phyloP scores from a whole-genome alignment of 225 moss, liverwort and hornwort species.

The Pseudoscleropodium purum region DNA sequence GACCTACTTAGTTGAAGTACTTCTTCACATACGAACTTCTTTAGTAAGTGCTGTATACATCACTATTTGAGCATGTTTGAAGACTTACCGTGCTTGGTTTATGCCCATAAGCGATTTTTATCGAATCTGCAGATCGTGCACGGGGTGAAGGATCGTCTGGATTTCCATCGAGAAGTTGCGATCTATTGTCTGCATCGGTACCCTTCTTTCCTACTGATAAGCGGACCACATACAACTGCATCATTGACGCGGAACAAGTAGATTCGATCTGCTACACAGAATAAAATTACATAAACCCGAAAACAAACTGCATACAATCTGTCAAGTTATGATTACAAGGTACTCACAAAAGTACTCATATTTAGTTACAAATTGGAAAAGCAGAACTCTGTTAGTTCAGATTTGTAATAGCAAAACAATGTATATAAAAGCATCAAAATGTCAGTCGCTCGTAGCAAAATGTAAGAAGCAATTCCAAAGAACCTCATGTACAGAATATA shows the following conservation, averaged over 20 bases:
- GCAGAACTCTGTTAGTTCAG: not conserved
- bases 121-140: conserved; percentile 63
- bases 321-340: not conserved
- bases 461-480: not conserved
- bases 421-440: not conserved
- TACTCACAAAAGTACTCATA: not conserved
- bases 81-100: conserved; percentile 46
- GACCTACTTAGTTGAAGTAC: not conserved
- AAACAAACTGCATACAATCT: not conserved
- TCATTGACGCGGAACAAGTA: not conserved
- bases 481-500: not conserved
- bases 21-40: not conserved
- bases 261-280: not conserved
- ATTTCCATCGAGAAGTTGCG: conserved; percentile 57
- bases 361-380: not conserved
- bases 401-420: not conserved
- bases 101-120: conserved; percentile 80
- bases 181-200: conserved; percentile 50
- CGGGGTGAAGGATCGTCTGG: conserved; percentile 35
- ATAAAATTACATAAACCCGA: not conserved
- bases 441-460: not conserved
- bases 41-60: not conserved
- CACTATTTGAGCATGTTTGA: not conserved
- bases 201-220: conserved; percentile 50
- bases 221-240: not conserved